phyloP scores from a whole-genome alignment of 495 filamentous ascomycete species.

The Amniculicola lignicola region DNA sequence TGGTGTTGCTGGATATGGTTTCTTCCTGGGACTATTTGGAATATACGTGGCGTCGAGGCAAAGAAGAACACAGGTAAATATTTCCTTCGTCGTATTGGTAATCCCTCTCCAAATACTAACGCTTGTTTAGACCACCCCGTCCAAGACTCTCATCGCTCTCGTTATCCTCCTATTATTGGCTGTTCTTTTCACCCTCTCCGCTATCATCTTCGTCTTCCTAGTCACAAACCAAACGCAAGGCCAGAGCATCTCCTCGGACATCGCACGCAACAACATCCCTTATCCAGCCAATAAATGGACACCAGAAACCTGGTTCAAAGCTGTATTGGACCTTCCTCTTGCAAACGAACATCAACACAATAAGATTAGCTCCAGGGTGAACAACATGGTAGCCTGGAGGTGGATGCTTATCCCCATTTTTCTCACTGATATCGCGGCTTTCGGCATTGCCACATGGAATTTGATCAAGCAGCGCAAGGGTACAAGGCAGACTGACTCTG shows the following conservation, averaged over 20 bases:
- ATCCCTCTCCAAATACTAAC: too few species aligned
- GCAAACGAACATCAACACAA: constrained; percentile 32
- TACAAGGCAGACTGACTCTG: constrained; percentile 1
- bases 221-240: constrained; percentile 44
- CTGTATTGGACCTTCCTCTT: constrained; percentile 49
- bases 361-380: constrained; percentile 45
- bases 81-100: too few species aligned
- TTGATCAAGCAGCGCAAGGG: constrained; percentile 23
- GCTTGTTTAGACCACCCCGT: constrained; percentile 37
- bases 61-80: constrained; percentile 25
- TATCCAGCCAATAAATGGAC: constrained; percentile 53
- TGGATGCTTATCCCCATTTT: constrained; percentile 56
- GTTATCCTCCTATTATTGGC: constrained; percentile 43
- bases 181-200: constrained; percentile 47
- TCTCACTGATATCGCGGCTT: constrained; percentile 40
- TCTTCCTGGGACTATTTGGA: constrained; percentile 49
- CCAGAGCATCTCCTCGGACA: constrained; percentile 43
- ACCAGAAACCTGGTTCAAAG: constrained; percentile 55
- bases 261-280: constrained; percentile 37
- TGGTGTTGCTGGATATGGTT: constrained; percentile 50
- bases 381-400: constrained; percentile 51
- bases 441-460: constrained; percentile 22
- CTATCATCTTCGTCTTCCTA: constrained; percentile 43
- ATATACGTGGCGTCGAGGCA: constrained; percentile 45
- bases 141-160: constrained; percentile 41